phyloP scores from a whole-genome alignment of 2,329 filamentous ascomycete genomes.

The Botryosphaeria agaves region DNA sequence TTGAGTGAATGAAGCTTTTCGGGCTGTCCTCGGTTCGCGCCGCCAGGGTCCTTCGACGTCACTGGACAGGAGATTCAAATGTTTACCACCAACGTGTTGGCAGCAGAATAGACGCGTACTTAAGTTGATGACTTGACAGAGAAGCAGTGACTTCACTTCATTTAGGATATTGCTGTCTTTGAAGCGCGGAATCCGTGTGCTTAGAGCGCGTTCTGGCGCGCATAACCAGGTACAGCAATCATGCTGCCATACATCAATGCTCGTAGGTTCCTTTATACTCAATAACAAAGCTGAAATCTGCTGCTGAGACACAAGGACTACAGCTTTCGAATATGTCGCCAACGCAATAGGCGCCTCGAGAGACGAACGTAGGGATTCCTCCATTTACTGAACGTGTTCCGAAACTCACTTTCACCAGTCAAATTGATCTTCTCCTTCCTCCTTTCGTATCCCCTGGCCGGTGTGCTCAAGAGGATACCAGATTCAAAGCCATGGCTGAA shows the following conservation, averaged over 20 bases:
- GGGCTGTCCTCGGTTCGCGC: too few relatives aligned
- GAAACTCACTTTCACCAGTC: conserved; percentile 37
- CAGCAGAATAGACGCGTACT: too few relatives aligned
- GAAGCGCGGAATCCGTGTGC: too few relatives aligned
- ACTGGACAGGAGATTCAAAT: not conserved
- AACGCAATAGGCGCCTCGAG: conserved; percentile 41
- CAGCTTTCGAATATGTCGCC: conserved; percentile 45
- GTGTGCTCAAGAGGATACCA: conserved; percentile 72
- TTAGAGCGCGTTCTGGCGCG: too few relatives aligned
- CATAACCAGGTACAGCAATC: not conserved
- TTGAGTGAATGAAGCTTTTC: too few relatives aligned
- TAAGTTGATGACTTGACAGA: too few relatives aligned
- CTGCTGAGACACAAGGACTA: too few relatives aligned
- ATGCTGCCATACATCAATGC: conserved; percentile 50
- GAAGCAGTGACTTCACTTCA: too few relatives aligned
- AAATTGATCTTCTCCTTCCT: conserved; percentile 87
- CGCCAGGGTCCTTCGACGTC: not conserved
- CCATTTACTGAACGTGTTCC: conserved; percentile 1
- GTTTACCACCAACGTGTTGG: too few relatives aligned
- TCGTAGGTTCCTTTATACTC: conserved; percentile 25
- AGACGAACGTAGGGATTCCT: conserved; percentile 39
- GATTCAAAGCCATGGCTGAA: conserved; percentile 71
- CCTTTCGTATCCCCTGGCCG: conserved; percentile 81
- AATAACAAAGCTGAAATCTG: too few relatives aligned
- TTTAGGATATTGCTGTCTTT: too few relatives aligned